phyloP scores from a whole-genome alignment of 2,329 filamentous ascomycete species.

The Lachnum nothofagi region DNA sequence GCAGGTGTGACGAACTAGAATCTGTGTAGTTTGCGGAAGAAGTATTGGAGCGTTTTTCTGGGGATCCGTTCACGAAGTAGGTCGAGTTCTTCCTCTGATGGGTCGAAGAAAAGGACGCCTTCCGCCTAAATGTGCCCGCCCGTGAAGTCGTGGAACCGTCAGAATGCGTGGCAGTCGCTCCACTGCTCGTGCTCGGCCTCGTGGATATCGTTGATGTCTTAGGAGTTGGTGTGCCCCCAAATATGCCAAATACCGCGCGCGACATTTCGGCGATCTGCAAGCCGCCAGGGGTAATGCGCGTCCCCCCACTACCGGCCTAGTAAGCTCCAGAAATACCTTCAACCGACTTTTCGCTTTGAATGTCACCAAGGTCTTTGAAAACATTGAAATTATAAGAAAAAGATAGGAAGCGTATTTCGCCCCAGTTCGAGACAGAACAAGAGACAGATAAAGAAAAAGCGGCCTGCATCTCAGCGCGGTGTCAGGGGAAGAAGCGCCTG shows the following conservation, averaged over 20 bases:
- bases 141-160: constrained; percentile 31
- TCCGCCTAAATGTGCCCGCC: constrained; percentile 51
- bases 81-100: too few species aligned
- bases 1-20: constrained; percentile 12
- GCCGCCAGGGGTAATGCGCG: too few species aligned
- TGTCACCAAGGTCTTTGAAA: too few species aligned
- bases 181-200: constrained; percentile 28
- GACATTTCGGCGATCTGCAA: too few species aligned
- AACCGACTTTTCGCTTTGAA: too few species aligned
- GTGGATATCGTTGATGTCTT: constrained; percentile 27
- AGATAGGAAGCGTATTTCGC: too few species aligned
- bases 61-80: constrained; percentile 11
- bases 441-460: not conserved
- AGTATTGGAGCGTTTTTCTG: constrained; percentile 21
- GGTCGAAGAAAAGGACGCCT: constrained; percentile 46
- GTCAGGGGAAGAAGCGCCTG: not conserved
- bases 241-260: too few species aligned
- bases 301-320: too few species aligned
- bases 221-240: constrained; percentile 22
- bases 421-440: not conserved
- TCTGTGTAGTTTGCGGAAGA: constrained; percentile 14
- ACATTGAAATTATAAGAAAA: too few species aligned
- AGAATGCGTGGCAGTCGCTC: constrained; percentile 17
- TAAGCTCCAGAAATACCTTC: too few species aligned
- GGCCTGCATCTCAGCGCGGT: not conserved